Evolutionary conservation across 2,329 filamentous ascomycete species (phyloP).

Genomic region (Talaromyces sp.): DNA sequence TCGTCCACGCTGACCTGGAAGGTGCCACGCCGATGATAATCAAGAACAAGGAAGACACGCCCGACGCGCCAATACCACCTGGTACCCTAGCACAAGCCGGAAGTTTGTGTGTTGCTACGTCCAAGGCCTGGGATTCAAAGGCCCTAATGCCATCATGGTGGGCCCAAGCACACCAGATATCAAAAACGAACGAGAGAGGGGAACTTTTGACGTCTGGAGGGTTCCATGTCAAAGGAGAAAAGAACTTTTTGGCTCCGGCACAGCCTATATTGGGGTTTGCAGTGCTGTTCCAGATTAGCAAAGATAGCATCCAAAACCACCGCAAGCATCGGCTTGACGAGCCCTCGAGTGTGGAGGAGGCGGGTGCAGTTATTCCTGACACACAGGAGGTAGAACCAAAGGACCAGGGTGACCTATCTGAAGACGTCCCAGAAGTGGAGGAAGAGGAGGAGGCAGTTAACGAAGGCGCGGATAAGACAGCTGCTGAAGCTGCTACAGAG

Average conservation of each 20-base stretch:
- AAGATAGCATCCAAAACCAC: slow-evolving; percentile 77
- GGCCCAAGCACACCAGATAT: slow-evolving; percentile 85
- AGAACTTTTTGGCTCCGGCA: slow-evolving; percentile 84
- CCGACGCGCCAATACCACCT: slow-evolving; percentile 83
- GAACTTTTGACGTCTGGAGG: slow-evolving; percentile 73
- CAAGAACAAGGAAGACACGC: slow-evolving; percentile 74
- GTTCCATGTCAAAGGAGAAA: slow-evolving; percentile 78
- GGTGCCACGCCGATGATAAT: slow-evolving; percentile 82
- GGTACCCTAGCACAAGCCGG: slow-evolving; percentile 89
- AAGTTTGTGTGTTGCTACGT: slow-evolving; percentile 75
- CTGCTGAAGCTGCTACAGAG: slow-evolving; percentile 11
- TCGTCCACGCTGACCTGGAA: slow-evolving; percentile 82
- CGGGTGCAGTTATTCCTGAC: slow-evolving; percentile 20
- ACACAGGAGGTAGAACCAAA: slow-evolving; percentile 13
- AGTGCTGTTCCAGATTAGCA: slow-evolving; percentile 80
- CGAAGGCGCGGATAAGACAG: neutral
- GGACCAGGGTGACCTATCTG: neutral
- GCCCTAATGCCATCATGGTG: slow-evolving; percentile 95
- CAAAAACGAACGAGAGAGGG: slow-evolving; percentile 73
- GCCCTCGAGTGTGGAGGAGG: slow-evolving; percentile 16
- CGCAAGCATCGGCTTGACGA: slow-evolving; percentile 60
- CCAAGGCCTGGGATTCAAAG: slow-evolving; percentile 92
- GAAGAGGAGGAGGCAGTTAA: neutral
- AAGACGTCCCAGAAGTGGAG: neutral
- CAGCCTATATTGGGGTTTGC: slow-evolving; percentile 84